Base-by-base conservation (phyloP, 176 grass and related monocot species). In the Carex kokanica region DNA sequence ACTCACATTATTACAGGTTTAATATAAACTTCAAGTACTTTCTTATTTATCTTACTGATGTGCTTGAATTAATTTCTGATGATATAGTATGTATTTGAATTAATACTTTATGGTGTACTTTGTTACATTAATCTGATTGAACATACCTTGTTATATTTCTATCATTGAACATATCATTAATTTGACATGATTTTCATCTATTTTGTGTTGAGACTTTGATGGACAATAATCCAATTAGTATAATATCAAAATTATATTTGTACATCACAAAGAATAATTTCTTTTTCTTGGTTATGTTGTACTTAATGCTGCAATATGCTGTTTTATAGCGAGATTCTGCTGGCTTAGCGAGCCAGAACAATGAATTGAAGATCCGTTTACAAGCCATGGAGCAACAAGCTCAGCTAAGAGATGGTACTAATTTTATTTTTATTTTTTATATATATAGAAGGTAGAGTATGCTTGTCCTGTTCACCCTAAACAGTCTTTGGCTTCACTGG, bases 371-470 rank as follows among this genome's bases (percentile, higher is more conserved):
- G 86, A 93, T 94, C 60, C 93, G 94, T 60, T 86, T 97, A 71
- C 94, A 94, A 89, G 88, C 88, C 74, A 97, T 97, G 94, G 92
- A 97, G 85, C 94, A 97, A 70, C 94, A 97, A 78, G 92, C 94
- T 62, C 94, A 94, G 47, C 87, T 97, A 31, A 94, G 92, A 91
- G 94, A 97, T 88, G 94, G 94, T 97, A 97, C 61, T 87, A 82
- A n/a, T n/a, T n/a, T n/a, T 32, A 14, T 55, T 82, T 13, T 8
- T 12, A 34, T n/a, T n/a, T n/a, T n/a, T n/a, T n/a, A 9, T 77
- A 60, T 49, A 11, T 49, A 12, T 36, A 60, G n/a, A 60, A 18
- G 11, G 18, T 75, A 31, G 29, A 14, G 27, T 79, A 41, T 65
- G 67, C 7, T 6, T 55, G 9, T 60, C 56, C 25, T 78, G 25